Base-by-base conservation (phyloP, 257 asterid species). In the Solanum tarapatanum region DNA sequence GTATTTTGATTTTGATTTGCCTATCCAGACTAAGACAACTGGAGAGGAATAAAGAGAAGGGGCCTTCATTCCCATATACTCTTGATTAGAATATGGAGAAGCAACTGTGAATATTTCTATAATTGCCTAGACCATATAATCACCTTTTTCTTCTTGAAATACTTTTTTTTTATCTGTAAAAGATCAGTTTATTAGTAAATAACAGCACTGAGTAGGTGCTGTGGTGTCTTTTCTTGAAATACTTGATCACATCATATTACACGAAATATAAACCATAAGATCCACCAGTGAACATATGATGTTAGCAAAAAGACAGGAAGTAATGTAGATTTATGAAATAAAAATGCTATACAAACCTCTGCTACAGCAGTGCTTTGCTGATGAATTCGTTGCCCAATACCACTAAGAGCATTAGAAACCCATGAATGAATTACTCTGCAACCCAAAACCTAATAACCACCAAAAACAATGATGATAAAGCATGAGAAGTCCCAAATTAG, bases 361-460 rank as follows among this genome's bases (percentile, higher is more conserved):
- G 87, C 92, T 8, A 82, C 90, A 55, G 94, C 88, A 89, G 89
- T 90, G 90, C 88, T 92, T 89, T 91, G 95, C 51, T 86, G 87
- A 66, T 92, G 96, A 89, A 92, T 86, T 76, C 90, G 95, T 69
- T 91, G 94, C 24, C 95, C 93, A 5, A 91, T 89, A 76, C 89
- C 90, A 86, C 86, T 91, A 82, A 95, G 51, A 89, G 96, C 94
- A 94, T 75, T 92, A 87, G 98, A 95, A 87, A 94, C 97, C 98
- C 97, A 93, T 3, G 98, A 92, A 92, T 93, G 92, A 86, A 94
- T 90, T 87, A 74, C 95, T 94, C 98, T 93, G 97, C 93, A 91
- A 93, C 97, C 95, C 90, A 92, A 93, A 90, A 92, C 96, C 99
- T 94, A 94, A 93, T 90, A 90, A 91, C 92, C 94, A 92, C 95